Evolutionary conservation across 148 eudicot species (phyloP), one percentile per base, ranked within the genome.

Genomic region (Chenopodium quinoa): DNA sequence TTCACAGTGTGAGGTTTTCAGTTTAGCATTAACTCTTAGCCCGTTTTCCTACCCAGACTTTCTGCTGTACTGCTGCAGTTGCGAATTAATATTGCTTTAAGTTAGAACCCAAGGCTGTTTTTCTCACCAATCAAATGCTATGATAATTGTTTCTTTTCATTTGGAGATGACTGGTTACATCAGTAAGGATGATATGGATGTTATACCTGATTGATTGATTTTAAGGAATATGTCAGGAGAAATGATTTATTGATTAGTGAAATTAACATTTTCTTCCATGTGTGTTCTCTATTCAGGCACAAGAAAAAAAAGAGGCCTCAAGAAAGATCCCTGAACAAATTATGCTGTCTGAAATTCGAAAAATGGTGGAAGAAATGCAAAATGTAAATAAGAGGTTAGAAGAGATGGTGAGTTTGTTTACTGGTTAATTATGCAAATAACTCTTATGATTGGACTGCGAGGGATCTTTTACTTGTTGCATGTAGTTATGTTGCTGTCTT

Each of bases 291-390:
- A 63, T 85, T 50, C 77, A 95, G 99, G 92, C 94, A 60, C 90
- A 92, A 81, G 87, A 78, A 79, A 85, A 63, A 86, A 96, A 94
- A 80, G 93, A 83, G 50, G 90, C 92, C 23, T 56, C 90, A 37
- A 86, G 79, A 73, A 96, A 83, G 85, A 85, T 92, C 75, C 99
- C 99, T 67, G 99, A 96, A 84, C 95, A 93, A 78, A 81, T 96
- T 47, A 90, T 96, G 78, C 79, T 96, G 79, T 87, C 97, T 58
- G 99, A 96, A 89, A 97, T 96, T 78, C 92, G 98, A n/a, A 86
- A 79, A 50, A 93, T 96, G 98, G 99, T 96, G 71, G 90, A 91
- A 67, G 98, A 94, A 64, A 96, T 96, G 99, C 91, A 96, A 85
- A 85, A 92, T 66, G 79, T 96, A 78, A 96, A 96, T 83, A 94